phyloP scores from a whole-genome alignment of 2,329 filamentous ascomycete species.

The Aureobasidium pullulans region DNA sequence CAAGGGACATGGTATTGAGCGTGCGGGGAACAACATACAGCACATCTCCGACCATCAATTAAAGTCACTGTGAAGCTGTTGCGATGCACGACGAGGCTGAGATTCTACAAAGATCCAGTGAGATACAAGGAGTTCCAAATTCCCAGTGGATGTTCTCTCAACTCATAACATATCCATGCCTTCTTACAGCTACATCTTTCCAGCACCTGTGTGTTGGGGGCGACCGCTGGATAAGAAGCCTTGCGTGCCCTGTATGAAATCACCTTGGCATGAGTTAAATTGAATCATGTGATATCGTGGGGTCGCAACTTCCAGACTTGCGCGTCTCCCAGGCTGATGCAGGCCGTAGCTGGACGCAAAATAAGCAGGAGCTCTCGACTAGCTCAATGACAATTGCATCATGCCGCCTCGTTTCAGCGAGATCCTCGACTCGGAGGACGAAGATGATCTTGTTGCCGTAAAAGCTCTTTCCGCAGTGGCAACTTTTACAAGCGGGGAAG shows the following conservation, averaged over 20 bases:
- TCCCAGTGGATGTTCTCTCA: no score
- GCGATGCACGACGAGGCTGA: no score
- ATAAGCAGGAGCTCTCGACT: neutral
- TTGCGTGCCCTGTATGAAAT: no score
- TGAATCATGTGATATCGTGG: neutral
- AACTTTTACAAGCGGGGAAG: neutral
- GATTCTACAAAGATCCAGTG: no score
- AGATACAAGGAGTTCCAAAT: no score
- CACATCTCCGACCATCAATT: no score
- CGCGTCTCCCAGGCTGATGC: neutral
- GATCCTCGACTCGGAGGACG: conserved; percentile 13
- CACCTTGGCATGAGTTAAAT: neutral
- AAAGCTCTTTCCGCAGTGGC: neutral
- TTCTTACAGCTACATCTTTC: no score
- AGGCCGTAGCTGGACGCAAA: neutral
- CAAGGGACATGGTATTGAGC: neutral
- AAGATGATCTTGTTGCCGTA: conserved; percentile 7
- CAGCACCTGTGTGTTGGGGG: no score
- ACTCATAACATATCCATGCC: no score
- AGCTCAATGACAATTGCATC: neutral
- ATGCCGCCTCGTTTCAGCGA: neutral
- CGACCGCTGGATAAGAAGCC: no score
- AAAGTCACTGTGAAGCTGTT: no score
- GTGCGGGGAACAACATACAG: no score
- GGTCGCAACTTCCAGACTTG: neutral